Evolutionary conservation across 352 stramenopile species (phyloP), one percentile per base, ranked within the genome.

Genomic region (Phytophthora meadii): DNA sequence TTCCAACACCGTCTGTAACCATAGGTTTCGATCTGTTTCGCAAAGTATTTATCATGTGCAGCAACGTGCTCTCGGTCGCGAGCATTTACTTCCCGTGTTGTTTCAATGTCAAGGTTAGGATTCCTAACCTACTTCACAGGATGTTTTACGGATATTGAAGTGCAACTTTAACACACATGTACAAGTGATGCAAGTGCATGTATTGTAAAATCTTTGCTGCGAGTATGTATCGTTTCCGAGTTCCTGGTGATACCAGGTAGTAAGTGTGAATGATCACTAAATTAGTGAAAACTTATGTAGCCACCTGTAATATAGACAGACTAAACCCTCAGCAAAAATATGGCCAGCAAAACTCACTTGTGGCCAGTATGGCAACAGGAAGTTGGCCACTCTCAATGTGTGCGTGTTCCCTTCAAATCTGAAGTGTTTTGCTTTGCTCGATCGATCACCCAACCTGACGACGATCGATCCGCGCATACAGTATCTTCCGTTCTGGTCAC

Each of bases 391-490:
- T 51, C 40, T 44, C 41, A 52, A 59, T 42, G 39, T 50, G 55
- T 47, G 44, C 44, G 34, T 41, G 45, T 57, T 34, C 36, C 36
- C 32, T 17, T 15, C 24, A 54, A 61, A 42, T 65, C 39, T 57
- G 37, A 52, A 32, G n/a, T n/a, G 15, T 15, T 11, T 12, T 41
- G 24, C 19, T 22, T 49, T 49, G 34, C 32, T 49, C 22, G 48
- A 48, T 51, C 19, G n/a, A 36, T 36, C 30, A 17, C 12, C 56
- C 56, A 41, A 64, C 10, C 36, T 39, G 46, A 58, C 54, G 40
- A 54, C 54, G 40, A 54, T 51, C 34, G 42, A 56, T 68, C 51
- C 52, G 28, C 25, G 25, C 51, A 54, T 62, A n/a, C n/a, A n/a
- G n/a, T n/a, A 68, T 68, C 59, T 54, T 51, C 32, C 34, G 32